Evolutionary conservation across 1,139 yeast species (phyloP), one percentile per base, ranked within the genome.

Genomic region (Wickerhamiella pararugosa): DNA sequence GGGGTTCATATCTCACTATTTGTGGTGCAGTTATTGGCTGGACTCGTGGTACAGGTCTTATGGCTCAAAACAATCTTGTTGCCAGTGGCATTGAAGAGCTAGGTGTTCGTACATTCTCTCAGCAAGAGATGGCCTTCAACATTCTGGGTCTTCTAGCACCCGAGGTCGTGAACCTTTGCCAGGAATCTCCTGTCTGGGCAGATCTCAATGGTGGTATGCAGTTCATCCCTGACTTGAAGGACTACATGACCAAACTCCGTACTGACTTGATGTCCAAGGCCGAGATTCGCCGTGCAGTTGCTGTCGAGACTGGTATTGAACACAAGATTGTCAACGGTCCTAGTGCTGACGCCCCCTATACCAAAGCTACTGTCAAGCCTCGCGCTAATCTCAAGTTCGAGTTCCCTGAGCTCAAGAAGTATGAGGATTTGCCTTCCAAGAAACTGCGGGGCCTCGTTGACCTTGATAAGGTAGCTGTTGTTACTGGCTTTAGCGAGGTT

Each of bases 21-120:
- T 87, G 97, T 66, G 98, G 98, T 71, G 96, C 97, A 43, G 75
- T 90, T 52, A 90, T 90, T 64, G 98, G 98, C 61, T 90, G 98
- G 98, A 90, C 98, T 50, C 84, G 98, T 75, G 98, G 98, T 66
- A 90, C 98, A 49, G 98, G 98, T 61, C 78, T 90, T 61, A 90
- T 90, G 98, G 73, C 87, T 58, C 96, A 80, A 55, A 90, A 90
- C 73, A 90, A 90, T 69, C 80, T 86, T 61, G 84, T 90, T 63
- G 96, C 98, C 47, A 96, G 87, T 67, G 96, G 96, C 54, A 83
- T 90, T 60, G 98, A 90, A 68, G 77, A 77, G 61, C 70, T 81
- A 51, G 97, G 98, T 57, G 96, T 90, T 43, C 82, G 98, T 68
- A 90, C 98, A 40, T 90, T 87, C 74, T 81, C 94, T 48, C 98